These are phyloP conservation scores for maize (Zea mays) DNA, from an alignment of 176 grass and related monocot genomes.

Conservation along the genomic window DNA sequence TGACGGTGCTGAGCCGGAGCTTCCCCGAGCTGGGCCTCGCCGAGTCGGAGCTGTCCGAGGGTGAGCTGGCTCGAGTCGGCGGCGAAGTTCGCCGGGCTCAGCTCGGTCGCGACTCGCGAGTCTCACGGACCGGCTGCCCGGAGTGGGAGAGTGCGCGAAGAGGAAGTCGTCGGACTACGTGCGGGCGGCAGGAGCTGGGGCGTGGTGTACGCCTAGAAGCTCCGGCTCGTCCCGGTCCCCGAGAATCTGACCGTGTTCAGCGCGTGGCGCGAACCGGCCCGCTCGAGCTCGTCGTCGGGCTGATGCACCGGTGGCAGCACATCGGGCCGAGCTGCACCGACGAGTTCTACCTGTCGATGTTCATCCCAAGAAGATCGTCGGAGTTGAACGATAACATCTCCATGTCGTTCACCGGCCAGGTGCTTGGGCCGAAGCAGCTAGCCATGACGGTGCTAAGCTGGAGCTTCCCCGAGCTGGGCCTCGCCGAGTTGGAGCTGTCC, in stretches of 20 bases:
- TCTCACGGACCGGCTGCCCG: constrained; percentile 28
- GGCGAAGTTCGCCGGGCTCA: too few relatives aligned
- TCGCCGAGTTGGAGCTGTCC: constrained; percentile 18
- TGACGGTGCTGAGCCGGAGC: too few relatives aligned
- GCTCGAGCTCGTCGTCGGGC: constrained; percentile 20
- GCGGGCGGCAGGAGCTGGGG: constrained; percentile 69
- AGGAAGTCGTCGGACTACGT: constrained; percentile 76
- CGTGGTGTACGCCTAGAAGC: constrained; percentile 73
- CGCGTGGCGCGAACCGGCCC: background rate
- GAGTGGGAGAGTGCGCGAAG: constrained; percentile 35
- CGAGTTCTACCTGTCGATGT: constrained; percentile 38
- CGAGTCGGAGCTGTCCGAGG: too few relatives aligned
- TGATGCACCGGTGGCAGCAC: constrained; percentile 60
- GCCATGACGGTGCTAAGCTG: constrained; percentile 33
- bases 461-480: constrained; percentile 45
- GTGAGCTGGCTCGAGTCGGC: too few relatives aligned
- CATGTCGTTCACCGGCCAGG: constrained; percentile 45
- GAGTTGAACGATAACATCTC: constrained; percentile 25
- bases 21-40: too few relatives aligned
- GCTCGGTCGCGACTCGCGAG: constrained; percentile 41
- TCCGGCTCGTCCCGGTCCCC: constrained; percentile 58
- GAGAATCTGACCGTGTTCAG: constrained; percentile 42
- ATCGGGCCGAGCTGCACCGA: constrained; percentile 49
- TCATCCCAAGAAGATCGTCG: constrained; percentile 15
- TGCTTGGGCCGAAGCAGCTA: too few relatives aligned